A percentile compares a stretch with the other conserved stretches of the same genome.
Conservation (phyloP, 2,329 filamentous ascomycete species). For the Xylariaceae sp. region DNA sequence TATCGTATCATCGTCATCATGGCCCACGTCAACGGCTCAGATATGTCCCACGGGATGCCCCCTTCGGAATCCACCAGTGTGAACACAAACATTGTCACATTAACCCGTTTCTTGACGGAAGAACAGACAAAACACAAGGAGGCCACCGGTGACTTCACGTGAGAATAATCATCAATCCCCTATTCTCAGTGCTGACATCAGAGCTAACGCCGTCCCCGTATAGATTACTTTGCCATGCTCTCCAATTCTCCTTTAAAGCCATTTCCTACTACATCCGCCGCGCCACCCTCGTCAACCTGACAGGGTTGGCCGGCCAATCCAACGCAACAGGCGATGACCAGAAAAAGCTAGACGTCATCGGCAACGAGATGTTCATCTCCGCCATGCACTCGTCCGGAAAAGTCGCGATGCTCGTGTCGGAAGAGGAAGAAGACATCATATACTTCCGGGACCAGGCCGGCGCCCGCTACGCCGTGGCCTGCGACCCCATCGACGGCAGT, state of each 20-base stretch:
- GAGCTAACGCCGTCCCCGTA: conserved; percentile 9
- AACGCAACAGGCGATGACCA: conserved; percentile 97
- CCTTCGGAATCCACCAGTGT: conserved; percentile 64
- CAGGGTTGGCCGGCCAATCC: conserved; percentile 86
- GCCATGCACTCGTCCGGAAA: conserved; percentile 91
- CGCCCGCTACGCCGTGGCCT: conserved; percentile 88
- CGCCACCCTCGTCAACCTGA: conserved; percentile 90
- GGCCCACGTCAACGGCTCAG: conserved; percentile 17
- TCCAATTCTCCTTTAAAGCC: conserved; percentile 99
- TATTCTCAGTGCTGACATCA: background rate
- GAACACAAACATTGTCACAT: conserved; percentile 93
- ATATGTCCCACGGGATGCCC: conserved; percentile 26
- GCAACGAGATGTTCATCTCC: conserved; percentile 94
- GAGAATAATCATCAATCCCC: conserved; percentile 39
- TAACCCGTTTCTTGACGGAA: conserved; percentile 93
- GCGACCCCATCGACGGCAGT: conserved; percentile 95
- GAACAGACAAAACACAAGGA: conserved; percentile 91
- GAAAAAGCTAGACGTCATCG: conserved; percentile 99
- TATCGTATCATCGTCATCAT: conserved; percentile 17
- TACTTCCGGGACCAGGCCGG: conserved; percentile 72
- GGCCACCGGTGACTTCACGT: conserved; percentile 98
- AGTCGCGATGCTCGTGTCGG: conserved; percentile 88
- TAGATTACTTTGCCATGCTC: conserved; percentile 90
- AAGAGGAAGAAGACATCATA: conserved; percentile 93
- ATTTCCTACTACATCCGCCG: conserved; percentile 99